These are phyloP conservation scores for Daldinia sp. DNA, from an alignment of 2,329 filamentous ascomycete species.

Conservation along the genomic window DNA sequence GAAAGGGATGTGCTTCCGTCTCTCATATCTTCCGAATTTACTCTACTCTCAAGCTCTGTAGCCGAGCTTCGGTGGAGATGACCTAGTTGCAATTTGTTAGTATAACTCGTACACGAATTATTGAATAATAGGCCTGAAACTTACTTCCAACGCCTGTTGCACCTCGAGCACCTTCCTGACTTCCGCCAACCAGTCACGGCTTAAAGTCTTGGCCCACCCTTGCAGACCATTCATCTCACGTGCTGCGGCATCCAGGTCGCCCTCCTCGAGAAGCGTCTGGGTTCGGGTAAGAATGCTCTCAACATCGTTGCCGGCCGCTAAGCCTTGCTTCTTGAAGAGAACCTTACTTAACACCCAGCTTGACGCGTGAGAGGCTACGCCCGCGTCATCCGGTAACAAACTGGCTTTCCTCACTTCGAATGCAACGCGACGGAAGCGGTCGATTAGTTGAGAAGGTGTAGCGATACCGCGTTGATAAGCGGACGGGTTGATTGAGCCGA, in stretches of 20 bases:
- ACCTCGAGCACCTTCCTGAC: constrained; percentile 93
- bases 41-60: constrained; percentile 44
- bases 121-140: constrained; percentile 1
- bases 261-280: constrained; percentile 90
- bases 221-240: constrained; percentile 92
- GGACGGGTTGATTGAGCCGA: constrained; percentile 92
- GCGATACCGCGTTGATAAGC: constrained; percentile 94
- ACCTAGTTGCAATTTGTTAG: constrained; percentile 38
- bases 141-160: constrained; percentile 90
- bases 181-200: constrained; percentile 92
- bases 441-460: constrained; percentile 84
- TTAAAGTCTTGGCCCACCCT: constrained; percentile 95
- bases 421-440: constrained; percentile 94
- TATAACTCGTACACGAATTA: not conserved
- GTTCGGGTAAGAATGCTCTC: constrained; percentile 92
- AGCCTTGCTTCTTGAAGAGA: constrained; percentile 92
- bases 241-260: constrained; percentile 88
- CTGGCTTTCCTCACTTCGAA: constrained; percentile 93
- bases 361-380: constrained; percentile 92
- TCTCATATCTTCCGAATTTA: constrained; percentile 24
- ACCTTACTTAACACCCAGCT: constrained; percentile 91
- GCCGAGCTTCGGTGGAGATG: constrained; percentile 44
- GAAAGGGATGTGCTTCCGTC: constrained; percentile 26
- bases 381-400: constrained; percentile 90
- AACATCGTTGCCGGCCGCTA: constrained; percentile 85